Percentiles rank a stretch among this genome's conserved stretches.
phyloP scores from a whole-genome alignment of 1,284 basidiomycete genomes.

The Phaffia rhodozyma region DNA sequence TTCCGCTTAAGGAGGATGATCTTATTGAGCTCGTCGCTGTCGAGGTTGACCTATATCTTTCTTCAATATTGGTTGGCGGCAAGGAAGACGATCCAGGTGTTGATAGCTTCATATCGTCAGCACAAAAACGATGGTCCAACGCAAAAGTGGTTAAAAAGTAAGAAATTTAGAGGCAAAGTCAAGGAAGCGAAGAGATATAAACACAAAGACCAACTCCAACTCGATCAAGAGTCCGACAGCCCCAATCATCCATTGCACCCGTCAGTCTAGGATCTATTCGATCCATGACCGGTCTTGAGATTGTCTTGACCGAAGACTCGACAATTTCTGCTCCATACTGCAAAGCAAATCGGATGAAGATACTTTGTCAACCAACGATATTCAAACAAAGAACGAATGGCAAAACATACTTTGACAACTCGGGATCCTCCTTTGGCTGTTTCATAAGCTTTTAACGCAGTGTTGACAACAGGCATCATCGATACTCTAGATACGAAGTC shows the following conservation, averaged over 20 bases:
- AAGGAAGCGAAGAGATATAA: constrained; percentile 5
- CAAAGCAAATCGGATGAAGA: neutral
- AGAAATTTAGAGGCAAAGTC: neutral
- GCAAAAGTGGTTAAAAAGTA: too few relatives aligned
- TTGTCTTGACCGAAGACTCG: constrained; percentile 68
- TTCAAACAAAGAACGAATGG: neutral
- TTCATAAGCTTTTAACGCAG: constrained; percentile 59
- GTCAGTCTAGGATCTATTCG: constrained; percentile 53
- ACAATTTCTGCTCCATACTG: constrained; percentile 80
- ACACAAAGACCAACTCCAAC: constrained; percentile 38
- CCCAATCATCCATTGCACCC: constrained; percentile 60
- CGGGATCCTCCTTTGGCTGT: constrained; percentile 62
- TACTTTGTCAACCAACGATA: neutral
- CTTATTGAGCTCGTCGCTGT: too few relatives aligned
- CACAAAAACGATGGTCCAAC: too few relatives aligned
- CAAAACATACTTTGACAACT: constrained; percentile 51
- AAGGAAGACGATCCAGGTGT: too few relatives aligned
- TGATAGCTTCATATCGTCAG: too few relatives aligned
- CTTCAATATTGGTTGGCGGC: too few relatives aligned
- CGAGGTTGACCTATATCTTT: too few relatives aligned
- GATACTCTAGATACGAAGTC: constrained; percentile 46
- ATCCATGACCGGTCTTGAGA: constrained; percentile 73
- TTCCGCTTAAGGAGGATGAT: too few relatives aligned
- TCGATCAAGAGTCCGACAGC: constrained; percentile 68
- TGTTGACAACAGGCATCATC: constrained; percentile 49